These are phyloP conservation scores for Cladophialophora carrionii DNA, from an alignment of 2,329 filamentous ascomycete species.

Conservation along the genomic window DNA sequence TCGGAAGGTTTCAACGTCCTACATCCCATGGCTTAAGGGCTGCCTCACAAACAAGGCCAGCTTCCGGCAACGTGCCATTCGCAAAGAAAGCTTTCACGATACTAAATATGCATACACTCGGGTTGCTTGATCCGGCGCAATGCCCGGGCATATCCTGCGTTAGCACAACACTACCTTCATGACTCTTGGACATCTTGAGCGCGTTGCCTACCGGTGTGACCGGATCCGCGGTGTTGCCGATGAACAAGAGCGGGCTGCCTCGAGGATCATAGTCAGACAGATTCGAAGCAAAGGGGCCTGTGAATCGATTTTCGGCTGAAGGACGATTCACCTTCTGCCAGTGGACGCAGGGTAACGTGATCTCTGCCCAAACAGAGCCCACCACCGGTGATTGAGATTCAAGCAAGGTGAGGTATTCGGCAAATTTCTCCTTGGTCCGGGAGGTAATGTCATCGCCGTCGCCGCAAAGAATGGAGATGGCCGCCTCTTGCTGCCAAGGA, in stretches of 20 bases:
- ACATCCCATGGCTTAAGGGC: conserved; percentile 44
- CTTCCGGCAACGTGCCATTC: conserved; percentile 45
- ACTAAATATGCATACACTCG: conserved; percentile 46
- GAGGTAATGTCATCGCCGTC: conserved; percentile 37
- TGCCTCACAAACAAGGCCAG: conserved; percentile 44
- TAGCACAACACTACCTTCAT: conserved; percentile 52
- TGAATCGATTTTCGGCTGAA: conserved; percentile 43
- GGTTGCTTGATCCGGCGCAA: conserved; percentile 39
- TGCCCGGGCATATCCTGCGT: conserved; percentile 51
- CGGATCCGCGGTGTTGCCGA: conserved; percentile 62
- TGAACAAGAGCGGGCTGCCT: conserved; percentile 58
- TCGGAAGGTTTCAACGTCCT: background rate
- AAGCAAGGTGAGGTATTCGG: conserved; percentile 28
- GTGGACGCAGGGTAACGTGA: conserved; percentile 45
- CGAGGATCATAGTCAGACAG: conserved; percentile 35
- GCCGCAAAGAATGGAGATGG: conserved; percentile 36
- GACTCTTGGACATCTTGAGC: conserved; percentile 46
- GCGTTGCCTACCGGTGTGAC: conserved; percentile 58
- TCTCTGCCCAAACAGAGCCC: conserved; percentile 44
- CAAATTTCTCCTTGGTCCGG: conserved; percentile 31
- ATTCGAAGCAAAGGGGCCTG: conserved; percentile 41
- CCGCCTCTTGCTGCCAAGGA: conserved; percentile 32
- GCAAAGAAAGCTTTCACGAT: conserved; percentile 50
- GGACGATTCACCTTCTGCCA: conserved; percentile 41
- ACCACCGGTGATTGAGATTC: conserved; percentile 34